These are phyloP conservation scores for Ophiosphaerella herpotricha DNA, from an alignment of 2,329 filamentous ascomycete genomes.

Conservation along the genomic window DNA sequence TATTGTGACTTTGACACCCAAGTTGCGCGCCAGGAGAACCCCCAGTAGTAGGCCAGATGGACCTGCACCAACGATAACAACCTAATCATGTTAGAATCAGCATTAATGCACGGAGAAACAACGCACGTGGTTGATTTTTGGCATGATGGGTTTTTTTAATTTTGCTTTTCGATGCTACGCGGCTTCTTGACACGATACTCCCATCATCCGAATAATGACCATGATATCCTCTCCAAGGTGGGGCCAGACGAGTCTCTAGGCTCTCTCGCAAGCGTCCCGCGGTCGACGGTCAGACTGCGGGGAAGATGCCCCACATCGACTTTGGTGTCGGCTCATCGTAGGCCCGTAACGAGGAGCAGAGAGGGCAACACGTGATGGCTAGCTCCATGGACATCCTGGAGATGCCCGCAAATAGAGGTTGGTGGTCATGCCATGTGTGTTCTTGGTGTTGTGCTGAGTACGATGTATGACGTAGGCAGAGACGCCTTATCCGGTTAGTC, in stretches of 20 bases:
- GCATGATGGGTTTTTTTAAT: slow-evolving; percentile 22
- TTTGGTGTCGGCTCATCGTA: slow-evolving; percentile 13
- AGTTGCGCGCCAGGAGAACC: slow-evolving; percentile 58
- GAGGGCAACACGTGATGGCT: slow-evolving; percentile 7
- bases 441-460: not conserved
- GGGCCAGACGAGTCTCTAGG: slow-evolving; percentile 16
- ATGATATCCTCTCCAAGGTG: slow-evolving; percentile 14
- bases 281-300: slow-evolving; percentile 14
- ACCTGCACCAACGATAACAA: slow-evolving; percentile 39
- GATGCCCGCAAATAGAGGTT: too few relatives aligned
- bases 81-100: slow-evolving; percentile 19
- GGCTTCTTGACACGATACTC: slow-evolving; percentile 3
- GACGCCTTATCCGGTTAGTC: not conserved
- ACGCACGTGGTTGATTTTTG: slow-evolving; percentile 38
- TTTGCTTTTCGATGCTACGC: slow-evolving; percentile 10
- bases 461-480: not conserved
- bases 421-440: too few relatives aligned
- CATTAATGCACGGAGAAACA: not conserved
- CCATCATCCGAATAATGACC: slow-evolving; percentile 5
- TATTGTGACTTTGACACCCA: slow-evolving; percentile 57
- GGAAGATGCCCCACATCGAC: slow-evolving; percentile 24
- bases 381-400: not conserved
- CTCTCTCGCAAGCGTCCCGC: slow-evolving; percentile 1
- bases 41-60: slow-evolving; percentile 42
- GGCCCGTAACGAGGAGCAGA: not conserved